These are phyloP conservation scores for Coemansia sp. DNA, from an alignment of 192 early-diverging fungal genomes.

Conservation along the genomic window DNA sequence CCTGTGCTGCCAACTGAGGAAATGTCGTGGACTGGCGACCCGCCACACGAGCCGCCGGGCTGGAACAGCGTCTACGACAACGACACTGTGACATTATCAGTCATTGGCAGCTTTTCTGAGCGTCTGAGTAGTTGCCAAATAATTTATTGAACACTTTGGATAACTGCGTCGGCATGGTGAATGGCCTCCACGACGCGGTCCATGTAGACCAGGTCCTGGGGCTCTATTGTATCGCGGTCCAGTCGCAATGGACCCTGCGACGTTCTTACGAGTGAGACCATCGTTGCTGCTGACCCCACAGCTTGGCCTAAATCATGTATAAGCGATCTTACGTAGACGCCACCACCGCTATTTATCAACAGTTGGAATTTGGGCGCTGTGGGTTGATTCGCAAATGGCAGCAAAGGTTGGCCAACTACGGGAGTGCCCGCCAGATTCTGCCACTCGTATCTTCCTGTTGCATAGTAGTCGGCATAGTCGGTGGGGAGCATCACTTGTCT, in stretches of 20 bases:
- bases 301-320: conserved; percentile 63
- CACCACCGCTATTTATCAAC: conserved; percentile 62
- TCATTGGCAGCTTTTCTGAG: conserved; percentile 13
- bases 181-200: conserved; percentile 29
- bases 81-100: conserved; percentile 34
- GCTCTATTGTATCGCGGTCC: conserved; percentile 43
- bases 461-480: conserved; percentile 19
- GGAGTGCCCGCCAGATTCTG: background rate
- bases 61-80: conserved; percentile 69
- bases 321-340: conserved; percentile 72
- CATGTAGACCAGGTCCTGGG: conserved; percentile 40
- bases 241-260: conserved; percentile 60
- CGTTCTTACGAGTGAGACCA: conserved; percentile 61
- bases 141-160: background rate
- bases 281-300: conserved; percentile 60
- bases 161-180: conserved; percentile 14
- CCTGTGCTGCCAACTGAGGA: conserved; percentile 23
- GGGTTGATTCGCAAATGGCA: conserved; percentile 24
- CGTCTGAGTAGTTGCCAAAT: background rate
- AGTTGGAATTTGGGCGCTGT: conserved; percentile 56
- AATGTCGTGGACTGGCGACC: conserved; percentile 58
- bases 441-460: conserved; percentile 20
- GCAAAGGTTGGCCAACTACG: conserved; percentile 17
- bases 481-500: conserved; percentile 14
- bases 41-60: conserved; percentile 60